Conservation (phyloP, 805 yeast species). For the Lipomyces chichibuensis region DNA sequence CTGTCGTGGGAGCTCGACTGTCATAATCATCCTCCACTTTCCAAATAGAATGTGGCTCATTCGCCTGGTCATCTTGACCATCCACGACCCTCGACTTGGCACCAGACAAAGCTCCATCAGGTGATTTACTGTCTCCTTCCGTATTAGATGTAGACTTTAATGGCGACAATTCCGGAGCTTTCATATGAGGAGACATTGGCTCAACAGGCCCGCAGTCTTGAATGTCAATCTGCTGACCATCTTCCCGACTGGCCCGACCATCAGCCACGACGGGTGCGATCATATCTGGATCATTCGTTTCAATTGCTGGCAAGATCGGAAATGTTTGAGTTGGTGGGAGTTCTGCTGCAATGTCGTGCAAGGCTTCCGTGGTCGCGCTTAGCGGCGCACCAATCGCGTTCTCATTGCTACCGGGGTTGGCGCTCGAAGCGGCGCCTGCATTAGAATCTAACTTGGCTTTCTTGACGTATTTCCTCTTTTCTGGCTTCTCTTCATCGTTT, state of each 20-base stretch:
- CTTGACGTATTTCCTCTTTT: constrained; percentile 1
- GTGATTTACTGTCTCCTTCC: not conserved
- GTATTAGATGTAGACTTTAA: not conserved
- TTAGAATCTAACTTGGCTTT: constrained; percentile 6
- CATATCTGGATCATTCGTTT: not conserved
- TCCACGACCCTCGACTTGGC: not conserved
- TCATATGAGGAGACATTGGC: not conserved
- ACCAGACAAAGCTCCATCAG: not conserved
- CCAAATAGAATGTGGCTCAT: not conserved
- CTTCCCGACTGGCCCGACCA: not conserved
- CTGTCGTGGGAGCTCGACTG: not conserved
- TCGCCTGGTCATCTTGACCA: not conserved
- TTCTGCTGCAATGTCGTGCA: not conserved
- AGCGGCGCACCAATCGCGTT: not conserved
- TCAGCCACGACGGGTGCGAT: not conserved
- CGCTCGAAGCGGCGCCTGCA: not conserved
- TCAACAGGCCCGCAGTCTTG: not conserved
- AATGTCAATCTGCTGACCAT: not conserved
- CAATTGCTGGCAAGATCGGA: not conserved
- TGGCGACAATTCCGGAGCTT: not conserved
- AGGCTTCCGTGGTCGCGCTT: not conserved
- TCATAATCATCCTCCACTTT: not conserved
- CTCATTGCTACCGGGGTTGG: not conserved
- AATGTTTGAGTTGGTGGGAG: not conserved
- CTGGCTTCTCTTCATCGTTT: not conserved